Evolutionary conservation across 2,329 filamentous ascomycete genomes (phyloP).

Genomic region (Clarireedia hainanense): DNA sequence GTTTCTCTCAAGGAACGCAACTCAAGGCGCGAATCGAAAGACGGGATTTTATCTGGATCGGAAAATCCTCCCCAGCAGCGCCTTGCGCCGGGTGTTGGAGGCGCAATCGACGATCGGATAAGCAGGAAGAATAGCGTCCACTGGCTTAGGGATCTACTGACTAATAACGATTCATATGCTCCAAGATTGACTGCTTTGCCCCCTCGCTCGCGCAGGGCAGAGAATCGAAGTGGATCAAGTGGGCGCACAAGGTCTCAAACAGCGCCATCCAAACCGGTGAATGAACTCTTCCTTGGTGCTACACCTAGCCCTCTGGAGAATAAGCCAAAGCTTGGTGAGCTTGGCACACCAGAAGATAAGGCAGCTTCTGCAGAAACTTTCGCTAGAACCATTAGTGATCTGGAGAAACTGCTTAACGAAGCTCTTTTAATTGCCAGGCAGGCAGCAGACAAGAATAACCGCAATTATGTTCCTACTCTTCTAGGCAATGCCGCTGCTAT

Average conservation of each 20-base stretch:
- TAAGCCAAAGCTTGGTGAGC: slow-evolving; percentile 1
- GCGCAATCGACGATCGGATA: slow-evolving; percentile 10
- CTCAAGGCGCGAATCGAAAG: background rate
- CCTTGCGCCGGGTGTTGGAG: slow-evolving; percentile 4
- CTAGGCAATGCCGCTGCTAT: slow-evolving; percentile 19
- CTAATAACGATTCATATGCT: slow-evolving; percentile 21
- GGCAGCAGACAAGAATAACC: slow-evolving; percentile 24
- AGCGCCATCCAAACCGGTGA: slow-evolving; percentile 9
- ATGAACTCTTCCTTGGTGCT: slow-evolving; percentile 14
- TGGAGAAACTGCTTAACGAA: slow-evolving; percentile 31
- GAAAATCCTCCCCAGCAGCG: slow-evolving; percentile 13
- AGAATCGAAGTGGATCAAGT: slow-evolving; percentile 3
- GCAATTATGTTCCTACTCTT: slow-evolving; percentile 14
- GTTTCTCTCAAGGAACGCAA: background rate
- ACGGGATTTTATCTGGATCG: background rate
- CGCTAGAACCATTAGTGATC: slow-evolving; percentile 29
- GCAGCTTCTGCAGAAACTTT: slow-evolving; percentile 24
- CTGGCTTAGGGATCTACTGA: slow-evolving; percentile 25
- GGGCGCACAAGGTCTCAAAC: slow-evolving; percentile 11
- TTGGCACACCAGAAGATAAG: slow-evolving; percentile 6
- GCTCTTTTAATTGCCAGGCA: slow-evolving; percentile 31
- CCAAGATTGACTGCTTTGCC: slow-evolving; percentile 24
- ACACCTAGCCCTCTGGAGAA: slow-evolving; percentile 5
- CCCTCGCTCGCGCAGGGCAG: slow-evolving; percentile 15
- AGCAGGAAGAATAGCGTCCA: slow-evolving; percentile 19